phyloP scores from a whole-genome alignment of 148 eudicot species.

The Cornus kousa region DNA sequence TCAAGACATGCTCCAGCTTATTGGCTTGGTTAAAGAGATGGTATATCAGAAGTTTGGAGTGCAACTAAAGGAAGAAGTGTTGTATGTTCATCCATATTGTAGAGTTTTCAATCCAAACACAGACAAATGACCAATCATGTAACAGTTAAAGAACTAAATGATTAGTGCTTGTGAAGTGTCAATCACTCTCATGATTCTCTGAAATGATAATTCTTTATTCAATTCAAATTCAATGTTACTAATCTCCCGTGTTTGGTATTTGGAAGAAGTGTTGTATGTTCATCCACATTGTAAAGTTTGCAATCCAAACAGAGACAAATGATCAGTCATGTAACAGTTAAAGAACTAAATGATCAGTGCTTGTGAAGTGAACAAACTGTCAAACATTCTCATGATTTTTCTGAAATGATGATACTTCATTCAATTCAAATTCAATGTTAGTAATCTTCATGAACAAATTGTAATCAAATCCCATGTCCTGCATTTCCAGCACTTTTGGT shows the following conservation, averaged over 20 bases:
- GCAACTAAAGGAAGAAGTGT: conserved; percentile 23
- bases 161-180: background rate
- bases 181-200: background rate
- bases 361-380: background rate
- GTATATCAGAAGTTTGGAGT: conserved; percentile 16
- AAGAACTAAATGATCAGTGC: background rate
- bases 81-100: conserved; percentile 13
- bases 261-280: conserved; percentile 22
- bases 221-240: no score
- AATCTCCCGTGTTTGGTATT: no score
- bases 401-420: background rate
- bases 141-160: background rate
- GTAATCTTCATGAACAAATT: conserved; percentile 5
- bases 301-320: background rate
- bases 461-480: background rate
- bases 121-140: background rate
- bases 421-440: background rate
- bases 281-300: conserved; percentile 3
- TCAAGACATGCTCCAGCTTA: conserved; percentile 23
- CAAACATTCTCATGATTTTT: background rate
- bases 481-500: conserved; percentile 21
- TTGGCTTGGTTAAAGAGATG: conserved; percentile 20
- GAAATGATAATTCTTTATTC: no score
- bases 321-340: background rate
- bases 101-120: background rate